A percentile compares a stretch with the other conserved stretches of the same genome.
Evolutionary conservation across 768 basidiomycete species (phyloP).

Genomic region (Boletus sensibilis): DNA sequence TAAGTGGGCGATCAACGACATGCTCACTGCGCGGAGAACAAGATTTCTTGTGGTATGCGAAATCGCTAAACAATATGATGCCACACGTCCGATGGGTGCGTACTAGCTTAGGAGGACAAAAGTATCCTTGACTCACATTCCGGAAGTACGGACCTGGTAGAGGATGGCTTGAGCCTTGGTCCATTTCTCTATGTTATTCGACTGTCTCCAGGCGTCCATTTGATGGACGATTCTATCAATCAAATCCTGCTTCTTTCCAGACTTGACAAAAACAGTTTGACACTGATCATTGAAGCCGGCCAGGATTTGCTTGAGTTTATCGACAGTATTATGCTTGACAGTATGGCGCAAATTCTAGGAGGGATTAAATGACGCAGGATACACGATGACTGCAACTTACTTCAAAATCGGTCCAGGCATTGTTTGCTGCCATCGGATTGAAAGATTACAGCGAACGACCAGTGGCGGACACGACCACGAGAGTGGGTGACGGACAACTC

Average conservation of each 20-base stretch:
- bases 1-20: constrained; percentile 17
- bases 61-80: constrained; percentile 7
- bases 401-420: constrained; percentile 73
- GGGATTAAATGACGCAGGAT: constrained; percentile 17
- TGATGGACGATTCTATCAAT: constrained; percentile 68
- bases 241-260: constrained; percentile 85
- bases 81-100: constrained; percentile 11
- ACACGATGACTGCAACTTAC: constrained; percentile 39
- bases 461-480: constrained; percentile 11
- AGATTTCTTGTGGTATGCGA: constrained; percentile 5
- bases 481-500: constrained; percentile 5
- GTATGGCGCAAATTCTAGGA: constrained; percentile 65
- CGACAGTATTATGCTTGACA: constrained; percentile 78
- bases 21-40: constrained; percentile 2
- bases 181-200: constrained; percentile 64
- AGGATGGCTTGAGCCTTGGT: constrained; percentile 65
- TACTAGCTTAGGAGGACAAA: constrained; percentile 12
- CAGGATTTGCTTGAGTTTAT: constrained; percentile 81
- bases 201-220: constrained; percentile 60
- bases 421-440: constrained; percentile 55
- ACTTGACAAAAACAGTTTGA: constrained; percentile 60
- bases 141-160: constrained; percentile 60
- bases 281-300: constrained; percentile 79
- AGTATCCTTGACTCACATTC: constrained; percentile 54
- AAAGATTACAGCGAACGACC: constrained; percentile 3